These are phyloP conservation scores for Podaxis mareebaensis DNA, from an alignment of 768 basidiomycete species.

Conservation along the genomic window DNA sequence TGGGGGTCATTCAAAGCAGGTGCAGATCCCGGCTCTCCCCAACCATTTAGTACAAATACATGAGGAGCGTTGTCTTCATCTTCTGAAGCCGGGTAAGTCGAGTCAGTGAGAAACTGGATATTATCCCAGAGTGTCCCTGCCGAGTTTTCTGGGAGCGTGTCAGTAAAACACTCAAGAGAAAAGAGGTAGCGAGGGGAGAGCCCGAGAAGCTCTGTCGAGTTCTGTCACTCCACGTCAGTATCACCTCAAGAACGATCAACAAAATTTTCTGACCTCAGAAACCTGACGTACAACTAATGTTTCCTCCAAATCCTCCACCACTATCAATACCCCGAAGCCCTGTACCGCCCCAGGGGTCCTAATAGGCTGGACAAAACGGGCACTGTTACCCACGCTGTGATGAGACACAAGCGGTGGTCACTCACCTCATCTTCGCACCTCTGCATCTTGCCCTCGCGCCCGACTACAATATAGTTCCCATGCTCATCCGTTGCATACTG, in stretches of 20 bases:
- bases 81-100: constrained; percentile 35
- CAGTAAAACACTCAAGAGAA: constrained; percentile 69
- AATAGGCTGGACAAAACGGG: constrained; percentile 55
- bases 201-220: constrained; percentile 73
- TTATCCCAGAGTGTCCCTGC: constrained; percentile 73
- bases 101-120: constrained; percentile 63
- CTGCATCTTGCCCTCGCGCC: constrained; percentile 63
- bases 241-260: neutral
- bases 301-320: constrained; percentile 60
- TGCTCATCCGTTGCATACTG: constrained; percentile 62
- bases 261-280: constrained; percentile 58
- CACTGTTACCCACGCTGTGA: constrained; percentile 4
- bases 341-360: constrained; percentile 81
- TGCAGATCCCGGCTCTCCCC: constrained; percentile 63
- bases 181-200: constrained; percentile 73
- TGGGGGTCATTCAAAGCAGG: constrained; percentile 25
- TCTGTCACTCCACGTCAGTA: constrained; percentile 39
- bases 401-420: constrained; percentile 1
- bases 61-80: constrained; percentile 50
- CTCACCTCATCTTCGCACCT: constrained; percentile 77
- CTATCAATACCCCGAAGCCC: constrained; percentile 80
- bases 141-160: constrained; percentile 65
- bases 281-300: constrained; percentile 70
- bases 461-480: constrained; percentile 70
- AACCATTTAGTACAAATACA: constrained; percentile 71